These are phyloP conservation scores for Metschnikowia borealis DNA, from an alignment of 805 yeast genomes.

Conservation along the genomic window DNA sequence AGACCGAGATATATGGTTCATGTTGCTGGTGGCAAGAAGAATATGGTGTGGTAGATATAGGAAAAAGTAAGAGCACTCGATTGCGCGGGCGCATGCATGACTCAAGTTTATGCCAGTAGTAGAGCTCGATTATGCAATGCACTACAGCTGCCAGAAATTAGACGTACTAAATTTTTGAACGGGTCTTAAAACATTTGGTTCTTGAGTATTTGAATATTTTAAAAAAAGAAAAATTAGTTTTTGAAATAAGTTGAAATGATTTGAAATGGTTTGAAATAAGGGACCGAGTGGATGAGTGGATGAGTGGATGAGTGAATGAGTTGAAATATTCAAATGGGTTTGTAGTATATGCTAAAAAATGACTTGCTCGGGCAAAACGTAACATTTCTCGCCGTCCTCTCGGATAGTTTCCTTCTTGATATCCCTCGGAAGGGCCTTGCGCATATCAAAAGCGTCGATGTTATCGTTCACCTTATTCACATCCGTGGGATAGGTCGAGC, in stretches of 20 bases:
- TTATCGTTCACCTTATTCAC: conserved; percentile 54
- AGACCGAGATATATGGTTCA: conserved; percentile 6
- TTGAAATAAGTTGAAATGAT: too few species aligned
- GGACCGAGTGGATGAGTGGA: too few species aligned
- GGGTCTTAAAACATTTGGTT: too few species aligned
- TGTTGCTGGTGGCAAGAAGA: neutral
- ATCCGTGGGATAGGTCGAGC: conserved; percentile 46
- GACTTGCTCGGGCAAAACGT: conserved; percentile 66
- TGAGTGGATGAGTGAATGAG: too few species aligned
- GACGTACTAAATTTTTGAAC: too few species aligned
- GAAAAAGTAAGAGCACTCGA: neutral
- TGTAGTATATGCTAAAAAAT: conserved; percentile 36
- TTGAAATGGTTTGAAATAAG: too few species aligned
- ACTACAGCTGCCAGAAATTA: neutral
- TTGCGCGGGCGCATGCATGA: conserved; percentile 2
- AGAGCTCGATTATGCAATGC: neutral
- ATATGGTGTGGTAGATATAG: neutral
- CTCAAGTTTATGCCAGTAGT: neutral
- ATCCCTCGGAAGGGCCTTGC: conserved; percentile 62
- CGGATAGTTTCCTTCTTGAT: conserved; percentile 49
- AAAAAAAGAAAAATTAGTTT: too few species aligned
- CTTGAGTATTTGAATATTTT: too few species aligned
- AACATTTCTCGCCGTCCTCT: conserved; percentile 53
- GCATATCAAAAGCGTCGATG: conserved; percentile 86
- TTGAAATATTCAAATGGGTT: neutral